Conservation (phyloP, 306 rosid species). For the Leucaena leucocephala region DNA sequence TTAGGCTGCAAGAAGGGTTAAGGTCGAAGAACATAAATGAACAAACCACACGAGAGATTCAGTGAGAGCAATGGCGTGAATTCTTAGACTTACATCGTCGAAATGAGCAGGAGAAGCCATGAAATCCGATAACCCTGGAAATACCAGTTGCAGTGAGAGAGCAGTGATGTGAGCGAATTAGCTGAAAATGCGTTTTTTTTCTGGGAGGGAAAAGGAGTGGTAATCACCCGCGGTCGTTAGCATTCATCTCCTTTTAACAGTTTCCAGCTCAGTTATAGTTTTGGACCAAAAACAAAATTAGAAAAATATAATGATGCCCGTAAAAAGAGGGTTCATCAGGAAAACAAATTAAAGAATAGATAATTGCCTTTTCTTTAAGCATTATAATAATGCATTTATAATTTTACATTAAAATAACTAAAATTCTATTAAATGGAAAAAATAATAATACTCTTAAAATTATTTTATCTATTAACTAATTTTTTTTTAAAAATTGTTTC, state of each 20-base stretch:
- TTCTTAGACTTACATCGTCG: slow-evolving; percentile 42
- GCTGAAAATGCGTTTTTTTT: slow-evolving; percentile 1
- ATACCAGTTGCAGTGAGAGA: not conserved
- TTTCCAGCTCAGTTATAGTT: too few species aligned
- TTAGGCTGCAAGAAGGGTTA: not conserved
- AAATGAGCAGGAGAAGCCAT: slow-evolving; percentile 55
- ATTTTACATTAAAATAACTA: not conserved
- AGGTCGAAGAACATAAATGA: not conserved
- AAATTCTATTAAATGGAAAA: too few species aligned
- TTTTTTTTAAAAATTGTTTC: too few species aligned
- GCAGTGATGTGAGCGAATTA: not conserved
- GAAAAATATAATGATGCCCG: too few species aligned
- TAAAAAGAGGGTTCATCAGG: too few species aligned
- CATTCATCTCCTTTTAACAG: not conserved
- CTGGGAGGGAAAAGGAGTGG: not conserved
- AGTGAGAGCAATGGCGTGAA: slow-evolving; percentile 1
- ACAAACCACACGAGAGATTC: slow-evolving; percentile 3
- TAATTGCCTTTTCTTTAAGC: too few species aligned
- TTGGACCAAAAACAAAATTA: too few species aligned
- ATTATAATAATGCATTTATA: too few species aligned
- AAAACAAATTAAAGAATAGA: too few species aligned
- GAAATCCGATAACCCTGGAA: slow-evolving; percentile 30
- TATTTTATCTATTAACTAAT: too few species aligned
- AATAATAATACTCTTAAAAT: too few species aligned
- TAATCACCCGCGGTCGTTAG: not conserved